A percentile compares a stretch with the other conserved stretches of the same genome.
These are phyloP conservation scores for Crassisporium funariophilum DNA, from an alignment of 768 basidiomycete genomes.

Conservation along the genomic window DNA sequence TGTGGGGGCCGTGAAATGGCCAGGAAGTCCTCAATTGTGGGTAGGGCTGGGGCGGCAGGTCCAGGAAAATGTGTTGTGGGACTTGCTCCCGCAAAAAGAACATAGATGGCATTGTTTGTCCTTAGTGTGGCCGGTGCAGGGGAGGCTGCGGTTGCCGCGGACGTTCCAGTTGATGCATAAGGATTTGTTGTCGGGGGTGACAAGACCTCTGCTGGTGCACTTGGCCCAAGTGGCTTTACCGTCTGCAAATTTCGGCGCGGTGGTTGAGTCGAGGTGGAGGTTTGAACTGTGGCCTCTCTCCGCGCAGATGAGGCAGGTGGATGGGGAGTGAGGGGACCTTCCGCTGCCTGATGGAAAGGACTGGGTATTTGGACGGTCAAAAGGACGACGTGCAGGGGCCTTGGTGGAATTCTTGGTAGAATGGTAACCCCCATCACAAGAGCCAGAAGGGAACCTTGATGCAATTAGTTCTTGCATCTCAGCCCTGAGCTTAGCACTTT, in stretches of 20 bases:
- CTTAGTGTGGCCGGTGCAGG: background rate
- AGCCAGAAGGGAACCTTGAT: background rate
- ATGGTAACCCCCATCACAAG: background rate
- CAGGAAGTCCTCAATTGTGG: background rate
- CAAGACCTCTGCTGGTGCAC: background rate
- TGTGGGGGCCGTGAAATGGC: background rate
- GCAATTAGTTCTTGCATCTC: background rate
- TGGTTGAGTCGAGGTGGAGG: background rate
- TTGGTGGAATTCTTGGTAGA: background rate
- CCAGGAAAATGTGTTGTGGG: constrained; percentile 9
- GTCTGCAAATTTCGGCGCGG: background rate
- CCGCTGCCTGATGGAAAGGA: constrained; percentile 13
- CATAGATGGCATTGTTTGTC: background rate
- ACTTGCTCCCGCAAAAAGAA: constrained; percentile 7
- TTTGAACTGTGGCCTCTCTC: constrained; percentile 2
- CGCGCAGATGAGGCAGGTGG: constrained; percentile 11
- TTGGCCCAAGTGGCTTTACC: constrained; percentile 3
- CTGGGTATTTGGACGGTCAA: background rate
- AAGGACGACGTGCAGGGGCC: background rate
- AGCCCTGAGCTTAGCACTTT: background rate
- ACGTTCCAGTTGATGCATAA: constrained; percentile 11
- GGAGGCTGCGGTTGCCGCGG: background rate
- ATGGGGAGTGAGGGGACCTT: background rate
- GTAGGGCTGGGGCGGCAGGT: constrained; percentile 3
- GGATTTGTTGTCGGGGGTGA: background rate